Evolutionary conservation across 2,329 filamentous ascomycete species (phyloP).

Genomic region (Xylariaceae sp.): DNA sequence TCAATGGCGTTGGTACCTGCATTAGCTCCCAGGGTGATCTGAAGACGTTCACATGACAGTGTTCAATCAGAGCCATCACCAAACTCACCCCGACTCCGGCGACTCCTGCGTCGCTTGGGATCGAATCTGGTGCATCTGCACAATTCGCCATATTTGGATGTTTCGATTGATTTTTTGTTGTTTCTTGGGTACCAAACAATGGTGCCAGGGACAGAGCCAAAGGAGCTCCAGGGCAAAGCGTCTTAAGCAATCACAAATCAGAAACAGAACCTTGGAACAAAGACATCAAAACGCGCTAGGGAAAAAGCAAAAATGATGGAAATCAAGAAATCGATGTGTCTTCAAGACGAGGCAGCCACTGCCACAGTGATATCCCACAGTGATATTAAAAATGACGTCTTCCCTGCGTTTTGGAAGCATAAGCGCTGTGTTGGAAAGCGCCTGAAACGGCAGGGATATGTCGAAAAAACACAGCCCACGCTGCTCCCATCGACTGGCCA

Average conservation of each 20-base stretch:
- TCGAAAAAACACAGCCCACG: background rate
- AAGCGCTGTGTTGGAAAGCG: conserved; percentile 4
- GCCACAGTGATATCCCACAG: conserved; percentile 1
- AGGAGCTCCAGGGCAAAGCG: too few species aligned
- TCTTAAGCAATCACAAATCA: too few species aligned
- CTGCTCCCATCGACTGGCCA: background rate
- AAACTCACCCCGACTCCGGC: conserved; percentile 49
- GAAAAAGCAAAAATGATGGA: too few species aligned
- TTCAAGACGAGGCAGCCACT: background rate
- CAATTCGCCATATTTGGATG: conserved; percentile 30
- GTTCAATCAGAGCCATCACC: too few species aligned
- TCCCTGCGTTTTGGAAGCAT: too few species aligned
- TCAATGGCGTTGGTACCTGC: conserved; percentile 6
- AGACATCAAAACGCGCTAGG: too few species aligned
- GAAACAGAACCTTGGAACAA: too few species aligned
- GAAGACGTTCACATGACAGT: too few species aligned
- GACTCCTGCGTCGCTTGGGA: conserved; percentile 45
- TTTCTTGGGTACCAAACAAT: too few species aligned
- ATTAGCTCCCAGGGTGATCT: conserved; percentile 5
- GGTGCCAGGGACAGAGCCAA: too few species aligned
- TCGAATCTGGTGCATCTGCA: conserved; percentile 33
- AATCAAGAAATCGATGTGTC: background rate
- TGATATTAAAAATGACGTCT: conserved; percentile 8
- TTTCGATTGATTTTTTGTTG: too few species aligned
- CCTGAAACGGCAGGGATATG: background rate